Evolutionary conservation across 2,329 filamentous ascomycete species (phyloP).

Genomic region (Scedosporium boydii): DNA sequence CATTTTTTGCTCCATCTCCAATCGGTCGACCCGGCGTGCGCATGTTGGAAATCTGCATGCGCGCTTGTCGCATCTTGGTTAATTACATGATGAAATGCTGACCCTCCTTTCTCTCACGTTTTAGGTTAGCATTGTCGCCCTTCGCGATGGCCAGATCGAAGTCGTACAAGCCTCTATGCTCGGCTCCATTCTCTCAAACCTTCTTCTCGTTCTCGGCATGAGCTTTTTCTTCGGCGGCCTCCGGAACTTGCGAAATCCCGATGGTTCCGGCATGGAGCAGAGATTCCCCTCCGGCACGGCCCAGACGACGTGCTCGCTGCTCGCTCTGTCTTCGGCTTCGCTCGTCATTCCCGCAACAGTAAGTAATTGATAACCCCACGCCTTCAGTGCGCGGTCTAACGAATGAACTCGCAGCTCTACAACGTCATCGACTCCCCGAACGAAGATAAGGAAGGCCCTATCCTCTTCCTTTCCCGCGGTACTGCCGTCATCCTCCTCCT

Average conservation of each 20-base stretch:
- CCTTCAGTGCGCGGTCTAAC: constrained; percentile 11
- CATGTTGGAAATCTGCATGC: neutral
- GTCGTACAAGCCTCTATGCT: constrained; percentile 98
- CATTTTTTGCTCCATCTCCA: neutral
- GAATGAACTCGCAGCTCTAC: constrained; percentile 41
- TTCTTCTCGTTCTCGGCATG: constrained; percentile 77
- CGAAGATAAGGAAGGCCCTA: constrained; percentile 40
- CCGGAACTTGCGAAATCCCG: constrained; percentile 45
- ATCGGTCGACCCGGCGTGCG: neutral
- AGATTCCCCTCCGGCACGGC: constrained; percentile 67
- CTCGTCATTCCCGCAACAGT: constrained; percentile 69
- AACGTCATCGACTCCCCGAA: constrained; percentile 45
- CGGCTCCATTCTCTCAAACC: constrained; percentile 88
- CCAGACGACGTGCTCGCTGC: constrained; percentile 65
- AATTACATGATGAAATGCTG: neutral
- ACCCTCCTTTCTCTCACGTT: neutral
- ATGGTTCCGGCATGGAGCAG: constrained; percentile 56
- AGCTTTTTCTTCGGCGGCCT: constrained; percentile 71
- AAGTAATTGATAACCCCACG: constrained; percentile 14
- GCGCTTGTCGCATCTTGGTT: neutral
- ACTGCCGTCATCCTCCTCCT: constrained; percentile 66
- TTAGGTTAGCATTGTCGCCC: constrained; percentile 84
- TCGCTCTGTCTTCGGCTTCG: constrained; percentile 67
- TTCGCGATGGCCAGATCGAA: constrained; percentile 76
- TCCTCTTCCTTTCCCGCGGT: constrained; percentile 63